Percentiles rank a stretch among this genome's conserved stretches.
phyloP scores from a whole-genome alignment of 1,284 basidiomycete species.

The Apiotrichum montevideense region DNA sequence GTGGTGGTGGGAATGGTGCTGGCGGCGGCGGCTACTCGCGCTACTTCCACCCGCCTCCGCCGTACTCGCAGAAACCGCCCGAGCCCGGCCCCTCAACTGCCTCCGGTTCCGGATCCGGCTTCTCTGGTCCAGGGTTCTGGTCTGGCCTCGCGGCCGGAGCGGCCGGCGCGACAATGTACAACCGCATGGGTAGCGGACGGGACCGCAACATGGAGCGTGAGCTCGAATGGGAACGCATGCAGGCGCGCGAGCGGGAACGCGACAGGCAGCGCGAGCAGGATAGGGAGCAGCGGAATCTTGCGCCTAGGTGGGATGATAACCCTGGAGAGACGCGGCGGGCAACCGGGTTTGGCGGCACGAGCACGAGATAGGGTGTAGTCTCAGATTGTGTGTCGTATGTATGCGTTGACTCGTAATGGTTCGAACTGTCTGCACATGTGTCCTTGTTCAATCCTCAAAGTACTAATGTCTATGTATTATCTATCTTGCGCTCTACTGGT shows the following conservation, averaged over 20 bases:
- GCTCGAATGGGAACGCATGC: background rate
- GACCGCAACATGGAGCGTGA: background rate
- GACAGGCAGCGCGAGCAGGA: background rate
- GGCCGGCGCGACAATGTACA: slow-evolving; percentile 54
- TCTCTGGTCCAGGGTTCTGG: slow-evolving; percentile 68
- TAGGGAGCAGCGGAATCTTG: background rate
- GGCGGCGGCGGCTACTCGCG: slow-evolving; percentile 9
- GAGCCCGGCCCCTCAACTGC: background rate
- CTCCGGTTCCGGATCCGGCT: background rate
- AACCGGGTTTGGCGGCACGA: slow-evolving; percentile 3
- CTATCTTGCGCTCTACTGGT: too few relatives aligned
- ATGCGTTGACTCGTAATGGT: too few relatives aligned
- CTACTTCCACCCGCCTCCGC: slow-evolving; percentile 60
- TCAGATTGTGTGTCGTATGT: too few relatives aligned
- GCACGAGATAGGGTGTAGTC: background rate
- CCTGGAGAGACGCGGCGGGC: slow-evolving; percentile 1
- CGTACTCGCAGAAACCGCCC: slow-evolving; percentile 54
- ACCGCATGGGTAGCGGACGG: background rate
- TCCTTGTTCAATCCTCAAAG: too few relatives aligned
- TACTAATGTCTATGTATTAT: too few relatives aligned
- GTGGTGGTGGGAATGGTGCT: slow-evolving; percentile 39
- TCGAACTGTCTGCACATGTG: too few relatives aligned
- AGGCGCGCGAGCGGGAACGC: background rate
- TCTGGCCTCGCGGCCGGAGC: slow-evolving; percentile 64
- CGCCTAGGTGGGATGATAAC: slow-evolving; percentile 1